Percentiles rank a stretch among this genome's conserved stretches.
These are phyloP conservation scores for Cryptococcus sp. DNA, from an alignment of 1,284 basidiomycete genomes.

Conservation along the genomic window DNA sequence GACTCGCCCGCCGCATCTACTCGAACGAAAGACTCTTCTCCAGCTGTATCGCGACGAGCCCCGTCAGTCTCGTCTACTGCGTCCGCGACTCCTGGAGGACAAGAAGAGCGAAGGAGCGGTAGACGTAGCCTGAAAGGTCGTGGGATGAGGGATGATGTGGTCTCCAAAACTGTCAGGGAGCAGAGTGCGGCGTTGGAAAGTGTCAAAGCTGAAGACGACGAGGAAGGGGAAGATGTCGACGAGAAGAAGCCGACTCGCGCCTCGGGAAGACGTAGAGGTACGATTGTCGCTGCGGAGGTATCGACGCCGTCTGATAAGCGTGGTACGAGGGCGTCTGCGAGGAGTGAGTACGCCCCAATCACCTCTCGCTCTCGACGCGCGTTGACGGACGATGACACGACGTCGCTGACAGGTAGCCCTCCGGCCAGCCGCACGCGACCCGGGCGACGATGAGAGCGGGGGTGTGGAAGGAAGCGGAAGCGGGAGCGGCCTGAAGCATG, in stretches of 20 bases:
- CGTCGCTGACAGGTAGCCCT: constrained; percentile 38
- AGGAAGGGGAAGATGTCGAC: constrained; percentile 24
- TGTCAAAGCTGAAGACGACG: constrained; percentile 32
- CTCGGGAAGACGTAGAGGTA: constrained; percentile 25
- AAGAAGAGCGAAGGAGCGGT: constrained; percentile 19
- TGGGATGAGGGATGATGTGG: constrained; percentile 40
- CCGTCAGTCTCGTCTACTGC: constrained; percentile 33
- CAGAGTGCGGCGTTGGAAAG: constrained; percentile 31
- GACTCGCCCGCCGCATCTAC: constrained; percentile 24
- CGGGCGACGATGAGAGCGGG: too few relatives aligned
- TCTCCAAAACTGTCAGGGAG: constrained; percentile 35
- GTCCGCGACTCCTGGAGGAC: constrained; percentile 26
- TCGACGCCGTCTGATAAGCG: constrained; percentile 19
- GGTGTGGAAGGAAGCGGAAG: constrained; percentile 18
- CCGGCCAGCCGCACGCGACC: constrained; percentile 29
- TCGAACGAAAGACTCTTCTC: constrained; percentile 25
- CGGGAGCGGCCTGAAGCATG: constrained; percentile 2
- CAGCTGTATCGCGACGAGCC: constrained; percentile 30
- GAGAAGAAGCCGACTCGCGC: constrained; percentile 23
- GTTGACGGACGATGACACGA: neutral
- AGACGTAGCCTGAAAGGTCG: constrained; percentile 13
- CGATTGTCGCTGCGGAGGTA: constrained; percentile 9
- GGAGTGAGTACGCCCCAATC: constrained; percentile 15
- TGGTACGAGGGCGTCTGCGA: constrained; percentile 20
- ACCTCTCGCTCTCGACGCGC: neutral